Evolutionary conservation across 2,329 filamentous ascomycete genomes (phyloP).

Genomic region (Fusarium globosum): DNA sequence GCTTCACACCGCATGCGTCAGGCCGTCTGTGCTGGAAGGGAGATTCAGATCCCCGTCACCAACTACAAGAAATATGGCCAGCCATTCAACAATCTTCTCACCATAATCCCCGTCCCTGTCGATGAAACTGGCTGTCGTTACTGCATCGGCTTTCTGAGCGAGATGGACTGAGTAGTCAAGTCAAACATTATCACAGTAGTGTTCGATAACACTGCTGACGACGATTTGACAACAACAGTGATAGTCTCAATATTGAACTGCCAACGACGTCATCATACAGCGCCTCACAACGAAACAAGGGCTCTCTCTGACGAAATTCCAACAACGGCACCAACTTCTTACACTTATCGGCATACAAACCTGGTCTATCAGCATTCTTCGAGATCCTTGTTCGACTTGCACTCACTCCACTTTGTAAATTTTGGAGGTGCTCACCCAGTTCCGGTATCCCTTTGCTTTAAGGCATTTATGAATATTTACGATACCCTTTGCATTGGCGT

Average conservation of each 20-base stretch:
- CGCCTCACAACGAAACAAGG: background rate
- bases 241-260: background rate
- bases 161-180: slow-evolving; percentile 57
- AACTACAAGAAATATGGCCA: slow-evolving; percentile 87
- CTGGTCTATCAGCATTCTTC: background rate
- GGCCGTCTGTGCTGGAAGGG: slow-evolving; percentile 57
- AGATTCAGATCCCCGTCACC: slow-evolving; percentile 67
- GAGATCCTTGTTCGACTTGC: background rate
- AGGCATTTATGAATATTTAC: slow-evolving; percentile 35
- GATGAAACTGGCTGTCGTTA: slow-evolving; percentile 74
- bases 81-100: slow-evolving; percentile 82
- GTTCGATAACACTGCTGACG: background rate
- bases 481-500: slow-evolving; percentile 34
- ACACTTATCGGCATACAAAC: background rate
- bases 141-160: slow-evolving; percentile 84
- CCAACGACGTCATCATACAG: background rate
- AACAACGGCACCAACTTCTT: background rate
- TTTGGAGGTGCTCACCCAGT: background rate
- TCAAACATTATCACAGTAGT: background rate
- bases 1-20: slow-evolving; percentile 66
- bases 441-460: slow-evolving; percentile 22
- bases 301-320: background rate
- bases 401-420: background rate
- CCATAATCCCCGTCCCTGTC: slow-evolving; percentile 84
- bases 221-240: background rate